A percentile compares a stretch with the other conserved stretches of the same genome.
Conservation (phyloP, 192 early-diverging fungal genomes). For the Backusella luteola region DNA sequence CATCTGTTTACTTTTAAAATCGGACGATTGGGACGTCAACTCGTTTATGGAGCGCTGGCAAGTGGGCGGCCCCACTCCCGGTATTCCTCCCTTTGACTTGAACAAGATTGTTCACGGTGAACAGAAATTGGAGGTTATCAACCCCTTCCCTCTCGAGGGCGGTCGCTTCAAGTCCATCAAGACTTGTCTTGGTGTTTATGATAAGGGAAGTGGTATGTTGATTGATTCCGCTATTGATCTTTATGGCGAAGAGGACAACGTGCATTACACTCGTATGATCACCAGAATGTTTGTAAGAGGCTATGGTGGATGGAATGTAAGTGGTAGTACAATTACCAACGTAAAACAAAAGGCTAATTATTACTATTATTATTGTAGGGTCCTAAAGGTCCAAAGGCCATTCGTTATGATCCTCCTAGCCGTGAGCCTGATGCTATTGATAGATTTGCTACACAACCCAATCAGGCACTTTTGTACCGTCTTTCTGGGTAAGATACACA, state of each 20-base stretch:
- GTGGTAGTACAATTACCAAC: background rate
- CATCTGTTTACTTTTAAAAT: conserved; percentile 63
- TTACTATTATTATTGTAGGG: conserved; percentile 33
- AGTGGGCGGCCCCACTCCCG: conserved; percentile 42
- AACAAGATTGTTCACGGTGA: conserved; percentile 77
- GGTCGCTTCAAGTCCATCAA: conserved; percentile 59
- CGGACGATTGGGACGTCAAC: conserved; percentile 52
- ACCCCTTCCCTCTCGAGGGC: conserved; percentile 51
- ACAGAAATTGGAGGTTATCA: conserved; percentile 60
- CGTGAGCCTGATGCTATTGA: conserved; percentile 61
- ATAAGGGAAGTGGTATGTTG: conserved; percentile 72
- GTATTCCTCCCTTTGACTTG: conserved; percentile 63
- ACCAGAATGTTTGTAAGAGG: conserved; percentile 65
- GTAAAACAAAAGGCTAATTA: too few relatives aligned
- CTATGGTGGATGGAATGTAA: conserved; percentile 63
- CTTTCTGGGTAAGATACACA: conserved; percentile 55
- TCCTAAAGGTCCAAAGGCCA: conserved; percentile 65
- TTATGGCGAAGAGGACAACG: conserved; percentile 40
- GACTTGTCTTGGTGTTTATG: conserved; percentile 65
- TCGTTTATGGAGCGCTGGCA: conserved; percentile 44
- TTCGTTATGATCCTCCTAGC: conserved; percentile 46
- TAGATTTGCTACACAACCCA: conserved; percentile 39
- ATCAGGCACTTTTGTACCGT: conserved; percentile 71
- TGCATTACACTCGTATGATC: conserved; percentile 46
- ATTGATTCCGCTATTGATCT: conserved; percentile 57